Evolutionary conservation across 768 basidiomycete genomes (phyloP), one percentile per base, ranked within the genome.

Genomic region (Trametes villosa): DNA sequence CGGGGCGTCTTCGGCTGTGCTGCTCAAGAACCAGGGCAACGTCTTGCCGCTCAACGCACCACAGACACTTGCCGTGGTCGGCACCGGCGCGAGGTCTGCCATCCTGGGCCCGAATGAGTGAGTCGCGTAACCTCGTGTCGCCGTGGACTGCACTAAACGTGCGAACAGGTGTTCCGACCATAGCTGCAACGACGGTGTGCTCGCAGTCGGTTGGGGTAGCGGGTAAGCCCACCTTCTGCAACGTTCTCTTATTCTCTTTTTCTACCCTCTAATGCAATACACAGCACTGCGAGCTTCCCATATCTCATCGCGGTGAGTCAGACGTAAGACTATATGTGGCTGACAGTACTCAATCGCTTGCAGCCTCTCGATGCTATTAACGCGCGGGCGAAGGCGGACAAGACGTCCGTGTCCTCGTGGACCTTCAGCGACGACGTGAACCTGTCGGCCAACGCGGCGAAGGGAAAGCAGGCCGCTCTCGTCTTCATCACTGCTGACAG

Each of bases 1-100:
- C 44, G 88, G 83, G 29, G 83, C 81, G 2, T 83, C 86, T 0
- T 86, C 85, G 3, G 84, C 83, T 1, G 82, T 90, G 9, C 75
- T 89, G 26, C 74, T 90, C 36, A 89, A 89, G 71, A 90, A 90
- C 67, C 67, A 67, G 11, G 75, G 78, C 31, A 72, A 71, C 45
- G 72, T 75, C 12, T 67, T 86, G 53, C 78, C 87, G 53, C 63
- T 86, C 53, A 71, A 78, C 41, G 71, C 76, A 31, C 78, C 81
- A 0, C 76, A 75, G 67, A 73, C 79, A 6, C 79, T 89, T 31
- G 85, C 76, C 0, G 72, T 91, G n/a, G 79, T 88, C 49, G 72
- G 73, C 12, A 75, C 70, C 61, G 86, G 83, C 36, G 84, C 86
- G 11, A 83, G 81, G 5, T 79, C 85, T 7, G 77, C 81, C 45